Base-by-base conservation (phyloP, 257 asterid species). In the Lithospermum erythrorhizon region DNA sequence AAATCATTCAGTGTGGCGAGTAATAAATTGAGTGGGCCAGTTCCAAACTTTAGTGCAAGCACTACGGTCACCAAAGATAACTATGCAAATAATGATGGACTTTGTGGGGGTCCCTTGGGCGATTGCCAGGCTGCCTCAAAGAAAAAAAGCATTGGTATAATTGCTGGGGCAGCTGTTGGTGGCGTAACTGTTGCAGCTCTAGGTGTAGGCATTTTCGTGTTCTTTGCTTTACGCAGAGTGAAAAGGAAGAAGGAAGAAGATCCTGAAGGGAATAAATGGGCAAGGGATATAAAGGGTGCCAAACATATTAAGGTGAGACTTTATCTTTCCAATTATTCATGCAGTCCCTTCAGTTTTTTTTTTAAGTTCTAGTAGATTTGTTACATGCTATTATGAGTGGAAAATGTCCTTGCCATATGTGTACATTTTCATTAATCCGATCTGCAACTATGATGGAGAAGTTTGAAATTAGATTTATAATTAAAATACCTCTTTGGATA, bases 61-160 rank as follows among this genome's bases (percentile, higher is more conserved):
- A 69, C 63, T 67, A 6, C 66, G 62, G 8, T 62, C 3, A 65
- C 0, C 6, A 27, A 57, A 2, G 84, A 55, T 11, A 75, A 65
- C 74, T 87, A 65, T 72, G 74, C 83, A 5, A 64, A 68, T 59
- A 87, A 87, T 74, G 63, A 66, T 2, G 95, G 94, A 22, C 78
- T 87, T 2, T 87, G 94, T 65, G 90, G 84, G 41, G n/a, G 0
- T 14, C 84, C 86, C 21, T 67, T 84, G 68, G 18, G 76, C 11
- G 16, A 2, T 35, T 87, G 94, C 69, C 1, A 2, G 59, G 75
- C 23, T 64, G 0, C 62, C 17, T 15, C 64, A 18, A 79, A 71
- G 76, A 75, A 75, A 61, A 11, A 63, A 22, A 17, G 6, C 30
- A 65, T 64, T 6, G 78, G 62, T 65, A 18, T 64, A 58, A 57